Percentiles rank a stretch among this genome's conserved stretches.
Conservation (phyloP, 768 basidiomycete species). For the Tylopilus plumbeoviolaceoides region DNA sequence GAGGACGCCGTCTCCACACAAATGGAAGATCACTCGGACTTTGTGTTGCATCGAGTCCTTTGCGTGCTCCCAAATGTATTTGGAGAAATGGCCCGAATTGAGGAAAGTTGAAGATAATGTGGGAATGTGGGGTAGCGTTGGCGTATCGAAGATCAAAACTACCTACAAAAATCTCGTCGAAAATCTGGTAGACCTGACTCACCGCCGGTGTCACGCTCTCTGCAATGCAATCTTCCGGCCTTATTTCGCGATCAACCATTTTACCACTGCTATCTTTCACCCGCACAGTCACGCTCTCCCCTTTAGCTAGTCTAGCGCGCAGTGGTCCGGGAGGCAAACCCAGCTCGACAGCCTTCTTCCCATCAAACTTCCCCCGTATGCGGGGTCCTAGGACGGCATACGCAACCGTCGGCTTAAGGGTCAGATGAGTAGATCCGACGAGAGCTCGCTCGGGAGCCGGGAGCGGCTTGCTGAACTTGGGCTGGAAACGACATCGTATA, state of each 20-base stretch:
- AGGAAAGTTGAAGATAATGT: constrained; percentile 47
- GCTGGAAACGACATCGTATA: constrained; percentile 14
- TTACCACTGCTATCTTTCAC: constrained; percentile 44
- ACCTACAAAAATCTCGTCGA: constrained; percentile 44
- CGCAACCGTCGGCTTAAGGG: constrained; percentile 38
- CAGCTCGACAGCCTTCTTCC: constrained; percentile 53
- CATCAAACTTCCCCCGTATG: constrained; percentile 70
- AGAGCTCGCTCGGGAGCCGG: constrained; percentile 21
- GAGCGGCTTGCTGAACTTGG: constrained; percentile 15
- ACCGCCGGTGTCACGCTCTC: constrained; percentile 50
- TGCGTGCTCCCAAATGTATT: constrained; percentile 42
- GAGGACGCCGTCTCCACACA: constrained; percentile 66
- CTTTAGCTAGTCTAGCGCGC: constrained; percentile 58
- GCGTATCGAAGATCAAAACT: constrained; percentile 68
- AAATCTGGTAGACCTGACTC: too few species aligned
- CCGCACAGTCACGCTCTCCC: constrained; percentile 56
- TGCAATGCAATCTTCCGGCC: constrained; percentile 57
- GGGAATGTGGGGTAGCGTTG: constrained; percentile 53
- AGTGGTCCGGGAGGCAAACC: constrained; percentile 58
- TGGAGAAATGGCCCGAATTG: constrained; percentile 43
- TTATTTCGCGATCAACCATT: constrained; percentile 44
- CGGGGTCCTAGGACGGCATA: constrained; percentile 52
- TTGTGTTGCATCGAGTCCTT: constrained; percentile 39
- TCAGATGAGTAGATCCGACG: constrained; percentile 13
- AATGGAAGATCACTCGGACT: constrained; percentile 58